A percentile compares a stretch with the other conserved stretches of the same genome.
These are phyloP conservation scores for Pseudodiploospora longispora DNA, from an alignment of 2,329 filamentous ascomycete species.

Conservation along the genomic window DNA sequence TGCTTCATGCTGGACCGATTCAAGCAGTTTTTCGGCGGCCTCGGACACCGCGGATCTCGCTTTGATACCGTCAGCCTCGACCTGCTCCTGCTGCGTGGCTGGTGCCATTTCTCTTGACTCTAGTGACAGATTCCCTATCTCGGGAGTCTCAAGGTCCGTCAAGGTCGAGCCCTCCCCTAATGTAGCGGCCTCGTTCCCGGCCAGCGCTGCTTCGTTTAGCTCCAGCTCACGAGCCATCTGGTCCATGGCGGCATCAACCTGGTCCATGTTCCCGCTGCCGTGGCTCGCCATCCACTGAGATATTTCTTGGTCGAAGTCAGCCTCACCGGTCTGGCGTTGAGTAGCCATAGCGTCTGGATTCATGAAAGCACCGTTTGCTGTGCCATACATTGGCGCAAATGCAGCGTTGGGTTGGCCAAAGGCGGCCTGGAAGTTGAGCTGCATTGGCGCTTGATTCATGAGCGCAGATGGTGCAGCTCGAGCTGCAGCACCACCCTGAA, in stretches of 20 bases:
- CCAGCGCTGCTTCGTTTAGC: slow-evolving; percentile 23
- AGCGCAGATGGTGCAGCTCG: slow-evolving; percentile 18
- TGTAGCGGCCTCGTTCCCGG: slow-evolving; percentile 10
- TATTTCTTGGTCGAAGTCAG: slow-evolving; percentile 35
- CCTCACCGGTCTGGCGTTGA: slow-evolving; percentile 16
- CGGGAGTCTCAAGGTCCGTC: slow-evolving; percentile 22
- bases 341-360: slow-evolving; percentile 14
- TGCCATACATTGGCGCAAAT: slow-evolving; percentile 22
- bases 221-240: slow-evolving; percentile 34
- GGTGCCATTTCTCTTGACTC: slow-evolving; percentile 5
- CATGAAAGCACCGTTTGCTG: slow-evolving; percentile 17
- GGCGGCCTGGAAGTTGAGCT: slow-evolving; percentile 21
- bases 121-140: slow-evolving; percentile 25
- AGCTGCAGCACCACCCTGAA: slow-evolving; percentile 11
- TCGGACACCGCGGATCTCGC: slow-evolving; percentile 31
- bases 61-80: slow-evolving; percentile 5
- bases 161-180: slow-evolving; percentile 9
- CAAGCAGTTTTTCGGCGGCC: slow-evolving; percentile 33
- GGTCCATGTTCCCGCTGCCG: slow-evolving; percentile 24
- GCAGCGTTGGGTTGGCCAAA: slow-evolving; percentile 20
- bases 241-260: slow-evolving; percentile 36
- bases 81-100: slow-evolving; percentile 7
- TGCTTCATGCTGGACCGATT: slow-evolving; percentile 35
- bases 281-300: slow-evolving; percentile 32
- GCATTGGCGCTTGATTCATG: slow-evolving; percentile 13